These are phyloP conservation scores for Cyberlindnera petersonii DNA, from an alignment of 805 yeast species.

Conservation along the genomic window DNA sequence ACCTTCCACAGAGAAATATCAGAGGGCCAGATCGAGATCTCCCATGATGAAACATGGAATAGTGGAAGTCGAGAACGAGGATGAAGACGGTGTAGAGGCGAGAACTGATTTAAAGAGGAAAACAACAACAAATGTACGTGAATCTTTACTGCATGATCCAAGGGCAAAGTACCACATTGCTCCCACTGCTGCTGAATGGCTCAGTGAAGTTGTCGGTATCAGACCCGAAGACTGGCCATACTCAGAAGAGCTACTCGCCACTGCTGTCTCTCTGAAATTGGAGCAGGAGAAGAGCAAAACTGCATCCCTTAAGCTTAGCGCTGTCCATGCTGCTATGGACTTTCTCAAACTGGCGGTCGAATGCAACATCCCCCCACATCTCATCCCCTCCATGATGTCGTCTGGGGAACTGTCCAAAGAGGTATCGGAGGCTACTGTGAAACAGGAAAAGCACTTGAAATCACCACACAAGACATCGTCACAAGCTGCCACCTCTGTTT, in stretches of 20 bases:
- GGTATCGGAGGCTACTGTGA: not conserved
- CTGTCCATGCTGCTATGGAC: conserved; percentile 33
- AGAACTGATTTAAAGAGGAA: no score
- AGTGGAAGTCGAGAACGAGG: not conserved
- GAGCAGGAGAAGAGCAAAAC: conserved; percentile 41
- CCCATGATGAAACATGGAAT: not conserved
- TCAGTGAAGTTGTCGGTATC: conserved; percentile 12
- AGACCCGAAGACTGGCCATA: conserved; percentile 32
- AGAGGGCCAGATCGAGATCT: conserved; percentile 4
- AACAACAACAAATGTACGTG: not conserved
- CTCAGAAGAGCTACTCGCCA: conserved; percentile 34
- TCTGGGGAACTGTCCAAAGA: conserved; percentile 10
- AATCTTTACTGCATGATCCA: no score
- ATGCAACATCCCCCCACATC: conserved; percentile 34
- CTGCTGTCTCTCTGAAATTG: conserved; percentile 32
- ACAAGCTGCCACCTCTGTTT: conserved; percentile 23
- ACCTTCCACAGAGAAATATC: not conserved
- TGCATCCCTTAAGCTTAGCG: conserved; percentile 30
- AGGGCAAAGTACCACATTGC: no score
- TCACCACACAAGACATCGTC: not conserved
- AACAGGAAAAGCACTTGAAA: not conserved
- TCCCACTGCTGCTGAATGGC: conserved; percentile 6
- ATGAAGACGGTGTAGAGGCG: conserved; percentile 1
- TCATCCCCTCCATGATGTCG: conserved; percentile 35
- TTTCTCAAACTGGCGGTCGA: conserved; percentile 34